Base-by-base conservation (phyloP, 352 stramenopile species). In the Globisporangium echinulatum region DNA sequence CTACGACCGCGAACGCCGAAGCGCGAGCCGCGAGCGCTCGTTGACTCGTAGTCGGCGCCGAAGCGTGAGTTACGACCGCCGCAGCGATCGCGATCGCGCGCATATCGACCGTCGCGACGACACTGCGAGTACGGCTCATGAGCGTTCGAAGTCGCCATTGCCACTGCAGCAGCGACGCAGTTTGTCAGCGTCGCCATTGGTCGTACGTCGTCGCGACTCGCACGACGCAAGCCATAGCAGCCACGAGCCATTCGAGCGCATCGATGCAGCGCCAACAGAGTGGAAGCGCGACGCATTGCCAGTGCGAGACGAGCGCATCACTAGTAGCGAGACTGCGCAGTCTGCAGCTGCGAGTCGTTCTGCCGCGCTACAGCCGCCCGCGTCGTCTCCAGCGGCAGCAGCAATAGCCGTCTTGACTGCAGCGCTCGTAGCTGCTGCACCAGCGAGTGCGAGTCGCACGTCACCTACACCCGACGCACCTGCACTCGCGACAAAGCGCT, bases 11-110 rank as follows among this genome's bases (percentile, higher is more conserved):
- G 58, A 67, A 3, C 54, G 59, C 3, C 57, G 52, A 4, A 49
- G 46, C 13, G 19, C 60, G 13, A 57, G 49, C 59, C 66, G 56
- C 53, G 74, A 62, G 61, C 49, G 62, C 14, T 60, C 52, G 8
- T 48, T 40, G 13, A 7, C 15, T 6, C 9, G 52, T 4, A 33
- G 38, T 19, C 57, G 58, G 13, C 10, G 14, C 14, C 49, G 57
- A 14, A 53, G 61, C 39, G 48, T 36, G 25, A 46, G 61, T 48
- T 38, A 59, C n/a, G 59, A 64, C 4, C 42, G 37, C 47, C 42
- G 38, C 8, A 46, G 39, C 37, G 53, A 25, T 58, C 56, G 54
- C 55, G 49, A 56, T 15, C 48, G 56, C 47, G 40, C 40, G 56
- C 53, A 50, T 13, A 38, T 33, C 9, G 15, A 49, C 53, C 47